Conservation (phyloP, 352 stramenopile species). For the Sclerospora graminicola region DNA sequence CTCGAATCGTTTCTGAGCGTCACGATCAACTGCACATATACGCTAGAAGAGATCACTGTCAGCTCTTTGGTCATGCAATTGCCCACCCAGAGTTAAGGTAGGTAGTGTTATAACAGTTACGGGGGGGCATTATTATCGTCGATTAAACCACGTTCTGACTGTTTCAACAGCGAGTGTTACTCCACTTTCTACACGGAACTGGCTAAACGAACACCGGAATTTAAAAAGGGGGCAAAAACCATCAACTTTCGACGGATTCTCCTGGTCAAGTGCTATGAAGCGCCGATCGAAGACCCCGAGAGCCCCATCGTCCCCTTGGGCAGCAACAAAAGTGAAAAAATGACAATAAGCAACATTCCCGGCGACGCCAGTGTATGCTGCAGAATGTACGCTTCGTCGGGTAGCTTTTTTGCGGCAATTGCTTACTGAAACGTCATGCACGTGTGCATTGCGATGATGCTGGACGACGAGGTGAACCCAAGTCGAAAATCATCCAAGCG, state of each 20-base stretch:
- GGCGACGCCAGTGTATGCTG: constrained; percentile 68
- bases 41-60: constrained; percentile 45
- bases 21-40: constrained; percentile 56
- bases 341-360: constrained; percentile 48
- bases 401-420: constrained; percentile 70
- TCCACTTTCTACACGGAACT: constrained; percentile 49
- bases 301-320: constrained; percentile 8
- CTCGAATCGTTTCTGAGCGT: constrained; percentile 51
- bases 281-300: constrained; percentile 63
- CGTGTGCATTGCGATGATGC: constrained; percentile 77
- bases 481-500: constrained; percentile 54
- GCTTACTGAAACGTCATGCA: constrained; percentile 82
- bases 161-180: constrained; percentile 35
- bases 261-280: constrained; percentile 73
- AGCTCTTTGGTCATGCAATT: constrained; percentile 70
- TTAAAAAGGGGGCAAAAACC: constrained; percentile 77
- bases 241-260: constrained; percentile 76
- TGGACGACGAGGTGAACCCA: constrained; percentile 61
- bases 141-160: too few species aligned
- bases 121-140: too few species aligned
- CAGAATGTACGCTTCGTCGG: constrained; percentile 61
- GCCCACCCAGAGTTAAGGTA: constrained; percentile 47
- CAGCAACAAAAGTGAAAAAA: constrained; percentile 12
- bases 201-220: constrained; percentile 60
- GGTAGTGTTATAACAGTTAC: too few species aligned